phyloP scores from a whole-genome alignment of 1,139 yeast species.

The Blastobotrys indianensis region DNA sequence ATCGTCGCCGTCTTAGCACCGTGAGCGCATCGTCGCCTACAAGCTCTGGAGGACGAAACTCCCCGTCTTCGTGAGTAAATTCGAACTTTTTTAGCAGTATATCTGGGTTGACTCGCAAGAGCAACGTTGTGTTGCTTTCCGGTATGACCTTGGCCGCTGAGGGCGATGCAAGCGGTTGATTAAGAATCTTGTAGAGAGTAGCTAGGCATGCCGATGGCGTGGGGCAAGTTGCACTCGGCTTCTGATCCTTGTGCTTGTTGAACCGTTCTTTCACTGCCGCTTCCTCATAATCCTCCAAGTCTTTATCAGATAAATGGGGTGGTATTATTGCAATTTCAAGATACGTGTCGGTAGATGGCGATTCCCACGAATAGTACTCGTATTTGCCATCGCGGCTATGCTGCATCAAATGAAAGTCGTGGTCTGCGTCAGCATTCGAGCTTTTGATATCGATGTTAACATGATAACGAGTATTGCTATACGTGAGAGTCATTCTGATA shows the following conservation, averaged over 20 bases:
- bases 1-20: slow-evolving; percentile 15
- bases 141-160: slow-evolving; percentile 23
- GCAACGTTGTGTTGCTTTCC: slow-evolving; percentile 25
- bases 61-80: slow-evolving; percentile 39
- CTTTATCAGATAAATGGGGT: slow-evolving; percentile 23
- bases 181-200: slow-evolving; percentile 24
- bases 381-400: neutral
- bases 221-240: slow-evolving; percentile 23
- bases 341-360: slow-evolving; percentile 18
- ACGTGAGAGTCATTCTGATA: slow-evolving; percentile 13
- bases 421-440: slow-evolving; percentile 8
- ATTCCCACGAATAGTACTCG: slow-evolving; percentile 18
- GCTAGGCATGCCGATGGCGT: slow-evolving; percentile 24
- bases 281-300: slow-evolving; percentile 21
- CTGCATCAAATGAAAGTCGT: slow-evolving; percentile 21
- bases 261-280: slow-evolving; percentile 21
- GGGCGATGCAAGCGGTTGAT: slow-evolving; percentile 25
- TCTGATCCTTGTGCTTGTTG: slow-evolving; percentile 18
- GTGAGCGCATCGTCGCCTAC: slow-evolving; percentile 32
- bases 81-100: slow-evolving; percentile 41
- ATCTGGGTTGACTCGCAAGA: slow-evolving; percentile 40
- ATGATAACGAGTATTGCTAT: slow-evolving; percentile 20
- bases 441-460: slow-evolving; percentile 15
- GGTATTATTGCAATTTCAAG: slow-evolving; percentile 23
- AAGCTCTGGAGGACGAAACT: slow-evolving; percentile 54